Conservation (phyloP, 2,329 filamentous ascomycete genomes). For the Alternaria viburni region DNA sequence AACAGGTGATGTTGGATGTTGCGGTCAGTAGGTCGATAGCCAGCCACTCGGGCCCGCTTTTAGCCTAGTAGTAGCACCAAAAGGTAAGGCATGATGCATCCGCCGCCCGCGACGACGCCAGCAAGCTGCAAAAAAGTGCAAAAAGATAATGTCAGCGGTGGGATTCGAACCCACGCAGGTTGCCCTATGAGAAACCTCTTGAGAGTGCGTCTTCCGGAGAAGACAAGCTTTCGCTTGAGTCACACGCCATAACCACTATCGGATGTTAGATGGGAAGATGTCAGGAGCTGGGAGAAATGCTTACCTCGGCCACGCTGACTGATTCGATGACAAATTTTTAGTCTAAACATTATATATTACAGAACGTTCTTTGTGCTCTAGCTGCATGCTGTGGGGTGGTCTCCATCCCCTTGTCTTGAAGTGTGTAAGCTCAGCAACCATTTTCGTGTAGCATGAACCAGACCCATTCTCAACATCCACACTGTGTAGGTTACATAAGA, state of each 20-base stretch:
- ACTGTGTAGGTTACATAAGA: background rate
- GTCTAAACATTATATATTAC: background rate
- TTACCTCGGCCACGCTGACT: background rate
- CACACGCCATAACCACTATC: constrained; percentile 12
- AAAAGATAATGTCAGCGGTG: constrained; percentile 8
- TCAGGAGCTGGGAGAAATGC: background rate
- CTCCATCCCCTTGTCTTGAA: background rate
- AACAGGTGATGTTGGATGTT: background rate
- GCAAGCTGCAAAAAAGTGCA: background rate
- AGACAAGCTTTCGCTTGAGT: constrained; percentile 10
- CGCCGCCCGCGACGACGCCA: background rate
- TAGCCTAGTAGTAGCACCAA: background rate
- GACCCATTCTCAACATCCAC: background rate
- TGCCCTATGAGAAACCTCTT: constrained; percentile 10
- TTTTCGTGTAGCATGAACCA: background rate
- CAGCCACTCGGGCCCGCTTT: background rate
- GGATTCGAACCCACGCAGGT: constrained; percentile 12
- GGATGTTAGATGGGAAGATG: background rate
- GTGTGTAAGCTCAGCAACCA: background rate
- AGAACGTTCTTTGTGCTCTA: background rate
- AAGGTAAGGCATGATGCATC: background rate
- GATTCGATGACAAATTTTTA: background rate
- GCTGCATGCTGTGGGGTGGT: background rate
- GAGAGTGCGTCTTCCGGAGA: background rate
- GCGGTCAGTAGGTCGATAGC: background rate